phyloP scores from a whole-genome alignment of 768 basidiomycete species.

The Kwoniella newhampshirensis region DNA sequence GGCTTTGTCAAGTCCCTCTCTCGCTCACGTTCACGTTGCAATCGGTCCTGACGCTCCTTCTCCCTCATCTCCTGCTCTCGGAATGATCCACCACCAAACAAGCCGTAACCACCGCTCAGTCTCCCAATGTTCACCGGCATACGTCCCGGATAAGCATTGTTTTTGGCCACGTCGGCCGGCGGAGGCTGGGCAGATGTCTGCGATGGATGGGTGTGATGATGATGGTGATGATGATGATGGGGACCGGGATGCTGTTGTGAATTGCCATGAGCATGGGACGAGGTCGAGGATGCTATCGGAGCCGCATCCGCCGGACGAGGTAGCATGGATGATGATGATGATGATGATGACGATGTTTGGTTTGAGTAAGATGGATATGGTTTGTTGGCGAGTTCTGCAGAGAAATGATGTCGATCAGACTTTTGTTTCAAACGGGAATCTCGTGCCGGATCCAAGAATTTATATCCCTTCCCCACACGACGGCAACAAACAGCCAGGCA shows the following conservation, averaged over 20 bases:
- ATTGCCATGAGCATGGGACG: background rate
- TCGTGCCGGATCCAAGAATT: no score
- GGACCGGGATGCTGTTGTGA: background rate
- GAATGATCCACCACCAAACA: constrained; percentile 12
- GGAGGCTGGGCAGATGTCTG: constrained; percentile 7
- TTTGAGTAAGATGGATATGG: constrained; percentile 4
- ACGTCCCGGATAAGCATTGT: background rate
- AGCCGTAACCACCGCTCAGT: constrained; percentile 6
- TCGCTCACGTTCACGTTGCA: constrained; percentile 15
- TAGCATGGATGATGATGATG: constrained; percentile 1
- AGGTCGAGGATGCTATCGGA: background rate
- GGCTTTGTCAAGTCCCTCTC: constrained; percentile 7
- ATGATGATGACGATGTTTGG: no score
- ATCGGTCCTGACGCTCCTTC: constrained; percentile 14
- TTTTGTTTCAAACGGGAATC: no score
- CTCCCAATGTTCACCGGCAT: background rate
- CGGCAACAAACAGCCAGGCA: background rate
- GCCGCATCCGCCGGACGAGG: constrained; percentile 10
- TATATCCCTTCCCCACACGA: background rate
- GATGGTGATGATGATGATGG: constrained; percentile 19
- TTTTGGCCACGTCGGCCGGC: constrained; percentile 5
- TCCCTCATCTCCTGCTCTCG: constrained; percentile 19
- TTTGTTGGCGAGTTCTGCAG: background rate
- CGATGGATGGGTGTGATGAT: constrained; percentile 9
- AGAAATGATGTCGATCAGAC: background rate